Conservation (phyloP, 2,329 filamentous ascomycete species). For the Akanthomyces dipterigenus region DNA sequence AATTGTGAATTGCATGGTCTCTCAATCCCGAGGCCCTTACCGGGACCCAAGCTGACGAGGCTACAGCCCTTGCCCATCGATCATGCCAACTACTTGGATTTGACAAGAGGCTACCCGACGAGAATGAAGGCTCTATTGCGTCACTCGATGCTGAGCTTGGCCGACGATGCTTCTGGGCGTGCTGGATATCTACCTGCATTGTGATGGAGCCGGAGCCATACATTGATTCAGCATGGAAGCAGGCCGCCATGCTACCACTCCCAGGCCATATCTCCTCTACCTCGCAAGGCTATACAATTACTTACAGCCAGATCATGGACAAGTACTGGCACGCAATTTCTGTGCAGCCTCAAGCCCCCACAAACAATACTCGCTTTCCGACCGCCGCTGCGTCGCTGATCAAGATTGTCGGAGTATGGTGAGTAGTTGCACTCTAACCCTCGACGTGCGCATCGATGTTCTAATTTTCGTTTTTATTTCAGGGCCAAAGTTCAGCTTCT, state of each 20-base stretch:
- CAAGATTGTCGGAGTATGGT: constrained; percentile 5
- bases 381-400: neutral
- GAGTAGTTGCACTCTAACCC: neutral
- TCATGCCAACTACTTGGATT: neutral
- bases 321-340: constrained; percentile 6
- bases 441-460: neutral
- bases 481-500: constrained; percentile 4
- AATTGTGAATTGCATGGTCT: neutral
- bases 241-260: constrained; percentile 2
- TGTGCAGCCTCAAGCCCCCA: neutral
- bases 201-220: constrained; percentile 6
- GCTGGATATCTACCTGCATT: constrained; percentile 3
- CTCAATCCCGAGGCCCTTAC: too few species aligned
- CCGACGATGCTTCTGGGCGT: neutral
- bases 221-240: constrained; percentile 1
- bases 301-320: constrained; percentile 1
- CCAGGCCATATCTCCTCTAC: neutral
- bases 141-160: neutral
- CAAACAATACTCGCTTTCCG: neutral
- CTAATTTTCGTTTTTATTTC: neutral
- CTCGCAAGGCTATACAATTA: neutral
- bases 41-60: neutral
- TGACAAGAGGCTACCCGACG: neutral
- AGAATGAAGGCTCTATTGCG: neutral
- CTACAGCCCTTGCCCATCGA: neutral